Conservation (phyloP, 305 asterid genomes). For the Fraxinus xanthoxyloides region DNA sequence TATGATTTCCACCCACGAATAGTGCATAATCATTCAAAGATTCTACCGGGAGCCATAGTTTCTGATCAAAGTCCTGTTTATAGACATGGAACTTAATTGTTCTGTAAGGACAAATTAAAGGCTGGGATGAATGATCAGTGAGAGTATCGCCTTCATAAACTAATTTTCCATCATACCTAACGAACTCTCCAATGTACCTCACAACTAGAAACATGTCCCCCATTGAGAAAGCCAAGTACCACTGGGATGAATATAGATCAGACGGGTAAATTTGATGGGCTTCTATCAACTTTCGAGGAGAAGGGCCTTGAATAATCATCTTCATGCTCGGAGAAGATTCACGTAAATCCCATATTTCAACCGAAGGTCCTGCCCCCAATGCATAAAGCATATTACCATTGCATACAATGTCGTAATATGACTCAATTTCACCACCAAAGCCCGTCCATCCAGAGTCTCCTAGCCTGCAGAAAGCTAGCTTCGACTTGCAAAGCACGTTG, state of each 20-base stretch:
- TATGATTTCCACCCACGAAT: constrained; percentile 38
- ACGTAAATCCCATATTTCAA: constrained; percentile 32
- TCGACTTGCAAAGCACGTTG: background rate
- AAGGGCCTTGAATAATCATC: background rate
- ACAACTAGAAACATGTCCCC: constrained; percentile 10
- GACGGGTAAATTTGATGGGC: background rate
- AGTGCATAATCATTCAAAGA: constrained; percentile 14
- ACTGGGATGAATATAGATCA: constrained; percentile 20
- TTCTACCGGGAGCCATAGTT: constrained; percentile 24
- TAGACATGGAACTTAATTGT: constrained; percentile 29
- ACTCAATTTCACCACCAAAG: background rate
- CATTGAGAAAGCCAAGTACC: constrained; percentile 22
- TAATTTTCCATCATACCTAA: constrained; percentile 27
- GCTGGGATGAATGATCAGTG: background rate
- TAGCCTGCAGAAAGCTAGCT: constrained; percentile 20
- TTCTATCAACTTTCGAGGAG: background rate
- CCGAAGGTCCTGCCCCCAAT: constrained; percentile 4
- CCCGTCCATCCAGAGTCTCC: constrained; percentile 20
- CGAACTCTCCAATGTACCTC: constrained; percentile 34
- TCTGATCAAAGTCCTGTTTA: background rate
- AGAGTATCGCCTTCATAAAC: constrained; percentile 29
- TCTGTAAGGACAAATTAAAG: constrained; percentile 23
- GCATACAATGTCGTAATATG: constrained; percentile 24
- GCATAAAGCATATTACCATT: background rate
- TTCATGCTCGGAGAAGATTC: background rate